Evolutionary conservation across 176 grass and related monocot genomes (phyloP).

Genomic region (Aegilops speltoides): DNA sequence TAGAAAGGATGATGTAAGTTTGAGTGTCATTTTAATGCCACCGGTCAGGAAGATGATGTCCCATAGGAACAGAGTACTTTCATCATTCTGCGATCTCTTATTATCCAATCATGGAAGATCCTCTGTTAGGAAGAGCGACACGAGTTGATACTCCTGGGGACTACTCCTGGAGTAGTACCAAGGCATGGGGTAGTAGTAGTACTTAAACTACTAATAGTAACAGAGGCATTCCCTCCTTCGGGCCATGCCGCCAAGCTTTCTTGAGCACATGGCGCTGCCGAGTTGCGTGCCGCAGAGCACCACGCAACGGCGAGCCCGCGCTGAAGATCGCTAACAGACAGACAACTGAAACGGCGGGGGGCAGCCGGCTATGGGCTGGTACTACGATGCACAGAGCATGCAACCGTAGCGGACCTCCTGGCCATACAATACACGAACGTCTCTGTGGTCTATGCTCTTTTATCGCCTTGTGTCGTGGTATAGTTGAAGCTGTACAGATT

Average conservation of each 20-base stretch:
- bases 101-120: constrained; percentile 7
- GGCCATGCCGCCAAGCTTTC: neutral
- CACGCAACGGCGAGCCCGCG: neutral
- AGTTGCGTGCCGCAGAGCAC: no score
- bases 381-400: neutral
- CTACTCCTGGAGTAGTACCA: neutral
- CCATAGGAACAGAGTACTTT: neutral
- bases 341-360: neutral
- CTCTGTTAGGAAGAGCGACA: constrained; percentile 10
- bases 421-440: neutral
- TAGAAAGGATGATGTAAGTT: neutral
- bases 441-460: neutral
- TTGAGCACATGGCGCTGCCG: neutral
- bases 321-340: constrained; percentile 19
- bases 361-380: neutral
- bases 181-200: no score
- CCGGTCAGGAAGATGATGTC: neutral
- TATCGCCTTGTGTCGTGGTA: neutral
- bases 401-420: neutral
- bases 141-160: neutral
- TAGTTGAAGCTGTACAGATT: neutral
- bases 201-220: no score
- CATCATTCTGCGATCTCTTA: neutral
- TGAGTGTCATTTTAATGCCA: neutral
- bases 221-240: neutral